Conservation (phyloP, 2,329 filamentous ascomycete species). For the Cladophialophora yegresii region DNA sequence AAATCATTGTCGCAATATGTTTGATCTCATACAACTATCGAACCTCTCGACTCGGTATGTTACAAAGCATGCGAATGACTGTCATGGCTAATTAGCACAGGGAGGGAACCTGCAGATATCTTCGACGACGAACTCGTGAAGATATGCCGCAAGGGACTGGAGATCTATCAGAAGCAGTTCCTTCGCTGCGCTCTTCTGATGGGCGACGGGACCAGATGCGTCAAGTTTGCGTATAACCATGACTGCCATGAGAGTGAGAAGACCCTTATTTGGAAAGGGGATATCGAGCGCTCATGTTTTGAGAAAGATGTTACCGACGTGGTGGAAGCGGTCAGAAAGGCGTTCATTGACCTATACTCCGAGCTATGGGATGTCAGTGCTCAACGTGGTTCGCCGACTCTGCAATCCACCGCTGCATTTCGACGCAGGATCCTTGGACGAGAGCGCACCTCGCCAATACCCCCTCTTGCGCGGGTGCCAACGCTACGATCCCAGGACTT, state of each 20-base stretch:
- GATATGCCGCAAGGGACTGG: constrained; percentile 5
- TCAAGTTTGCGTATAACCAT: constrained; percentile 6
- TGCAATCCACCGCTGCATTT: neutral
- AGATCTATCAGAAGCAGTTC: constrained; percentile 6
- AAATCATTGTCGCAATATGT: constrained; percentile 7
- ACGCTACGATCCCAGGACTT: constrained; percentile 1
- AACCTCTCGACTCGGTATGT: constrained; percentile 1
- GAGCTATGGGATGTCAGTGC: constrained; percentile 3
- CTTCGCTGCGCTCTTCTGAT: constrained; percentile 1
- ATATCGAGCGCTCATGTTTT: constrained; percentile 9
- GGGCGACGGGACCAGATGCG: constrained; percentile 8
- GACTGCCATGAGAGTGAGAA: constrained; percentile 3
- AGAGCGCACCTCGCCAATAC: neutral
- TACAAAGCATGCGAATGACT: neutral
- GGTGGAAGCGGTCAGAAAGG: neutral
- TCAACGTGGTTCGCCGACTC: constrained; percentile 1
- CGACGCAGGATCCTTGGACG: constrained; percentile 4
- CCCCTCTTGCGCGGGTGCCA: neutral
- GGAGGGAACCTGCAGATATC: constrained; percentile 5
- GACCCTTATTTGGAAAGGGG: neutral
- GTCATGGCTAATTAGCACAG: neutral
- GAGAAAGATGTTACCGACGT: constrained; percentile 5
- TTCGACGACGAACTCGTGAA: neutral
- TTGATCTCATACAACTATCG: constrained; percentile 5
- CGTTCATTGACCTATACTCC: constrained; percentile 1